Conservation (phyloP, 1,139 yeast species). For the Wickerhamiella infanticola region DNA sequence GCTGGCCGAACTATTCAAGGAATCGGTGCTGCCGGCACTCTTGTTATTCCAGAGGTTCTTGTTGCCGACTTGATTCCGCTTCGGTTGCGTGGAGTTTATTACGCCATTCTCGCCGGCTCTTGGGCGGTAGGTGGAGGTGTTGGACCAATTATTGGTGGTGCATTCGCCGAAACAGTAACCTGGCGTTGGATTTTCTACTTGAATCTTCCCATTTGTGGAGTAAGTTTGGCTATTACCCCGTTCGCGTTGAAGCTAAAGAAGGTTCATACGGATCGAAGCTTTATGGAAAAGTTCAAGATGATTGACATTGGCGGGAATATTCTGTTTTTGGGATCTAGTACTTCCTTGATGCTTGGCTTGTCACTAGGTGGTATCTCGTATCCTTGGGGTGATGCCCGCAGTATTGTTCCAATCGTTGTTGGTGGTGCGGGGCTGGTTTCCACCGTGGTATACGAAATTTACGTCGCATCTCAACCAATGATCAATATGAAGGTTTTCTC, state of each 20-base stretch:
- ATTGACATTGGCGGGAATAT: constrained; percentile 31
- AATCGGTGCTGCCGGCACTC: constrained; percentile 58
- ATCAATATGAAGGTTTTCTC: constrained; percentile 31
- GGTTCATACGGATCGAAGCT: constrained; percentile 26
- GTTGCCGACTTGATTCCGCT: constrained; percentile 48
- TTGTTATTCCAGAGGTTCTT: constrained; percentile 42
- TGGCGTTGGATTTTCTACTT: constrained; percentile 77
- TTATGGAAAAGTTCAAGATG: constrained; percentile 28
- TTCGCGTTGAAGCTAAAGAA: constrained; percentile 43
- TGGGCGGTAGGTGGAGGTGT: constrained; percentile 43
- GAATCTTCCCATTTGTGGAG: constrained; percentile 53
- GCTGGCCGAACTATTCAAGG: constrained; percentile 63
- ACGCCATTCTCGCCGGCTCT: constrained; percentile 32
- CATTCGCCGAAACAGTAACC: constrained; percentile 35
- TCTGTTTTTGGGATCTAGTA: constrained; percentile 22
- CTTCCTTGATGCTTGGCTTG: constrained; percentile 33
- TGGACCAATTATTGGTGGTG: constrained; percentile 62
- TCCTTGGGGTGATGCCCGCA: constrained; percentile 40
- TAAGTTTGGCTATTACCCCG: constrained; percentile 33
- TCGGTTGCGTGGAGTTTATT: constrained; percentile 33
- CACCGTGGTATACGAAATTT: constrained; percentile 33
- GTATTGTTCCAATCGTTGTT: constrained; percentile 35
- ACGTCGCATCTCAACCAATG: constrained; percentile 31
- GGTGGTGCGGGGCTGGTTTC: constrained; percentile 33
- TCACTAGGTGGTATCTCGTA: constrained; percentile 36